A percentile compares a stretch with the other conserved stretches of the same genome.
These are phyloP conservation scores for Acer saccharum DNA, from an alignment of 345 rosid species.

Conservation along the genomic window DNA sequence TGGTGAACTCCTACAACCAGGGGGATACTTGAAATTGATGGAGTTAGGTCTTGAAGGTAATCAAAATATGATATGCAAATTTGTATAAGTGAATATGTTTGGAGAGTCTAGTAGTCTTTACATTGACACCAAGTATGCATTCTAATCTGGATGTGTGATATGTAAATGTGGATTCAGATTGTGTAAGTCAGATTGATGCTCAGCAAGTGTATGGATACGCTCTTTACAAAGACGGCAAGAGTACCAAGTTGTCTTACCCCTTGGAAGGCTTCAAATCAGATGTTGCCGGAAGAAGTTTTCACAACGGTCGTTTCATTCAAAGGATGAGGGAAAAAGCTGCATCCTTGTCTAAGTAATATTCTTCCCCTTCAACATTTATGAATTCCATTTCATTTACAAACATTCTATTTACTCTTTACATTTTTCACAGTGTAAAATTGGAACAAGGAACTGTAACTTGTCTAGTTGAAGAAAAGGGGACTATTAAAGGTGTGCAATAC, in stretches of 20 bases:
- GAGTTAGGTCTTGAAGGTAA: constrained; percentile 2
- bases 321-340: background rate
- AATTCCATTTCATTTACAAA: background rate
- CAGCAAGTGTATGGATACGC: background rate
- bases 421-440: background rate
- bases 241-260: background rate
- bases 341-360: background rate
- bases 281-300: constrained; percentile 10
- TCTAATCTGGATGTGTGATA: background rate
- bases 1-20: constrained; percentile 20
- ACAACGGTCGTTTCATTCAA: constrained; percentile 4
- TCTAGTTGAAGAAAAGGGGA: constrained; percentile 8
- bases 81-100: no score
- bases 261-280: background rate
- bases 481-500: background rate
- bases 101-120: no score
- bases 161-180: background rate
- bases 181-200: constrained; percentile 8
- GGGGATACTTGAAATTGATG: constrained; percentile 5
- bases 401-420: background rate
- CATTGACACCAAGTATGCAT: background rate
- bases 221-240: background rate
- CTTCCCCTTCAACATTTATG: background rate
- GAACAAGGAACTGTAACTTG: background rate
- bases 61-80: no score